phyloP scores from a whole-genome alignment of 139 green algal genomes.

The Deuterostichococcus epilithicus region DNA sequence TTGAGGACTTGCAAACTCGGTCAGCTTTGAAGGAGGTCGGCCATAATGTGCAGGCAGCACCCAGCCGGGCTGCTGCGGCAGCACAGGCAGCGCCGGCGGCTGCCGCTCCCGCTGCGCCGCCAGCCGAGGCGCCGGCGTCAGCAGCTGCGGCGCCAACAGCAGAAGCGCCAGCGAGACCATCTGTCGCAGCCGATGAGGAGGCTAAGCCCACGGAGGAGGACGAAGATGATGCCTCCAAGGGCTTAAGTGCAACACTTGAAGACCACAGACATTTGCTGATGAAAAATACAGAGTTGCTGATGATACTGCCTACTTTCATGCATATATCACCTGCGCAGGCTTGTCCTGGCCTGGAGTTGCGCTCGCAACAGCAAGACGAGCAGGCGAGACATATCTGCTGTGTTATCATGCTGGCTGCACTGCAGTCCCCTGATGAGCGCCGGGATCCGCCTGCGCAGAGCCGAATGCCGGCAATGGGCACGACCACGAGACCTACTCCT shows the following conservation, averaged over 20 bases:
- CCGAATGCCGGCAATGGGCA: conserved; percentile 87
- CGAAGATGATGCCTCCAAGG: background rate
- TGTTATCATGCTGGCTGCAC: too few relatives aligned
- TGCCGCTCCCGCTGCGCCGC: too few relatives aligned
- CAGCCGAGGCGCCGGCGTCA: background rate
- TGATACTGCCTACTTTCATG: background rate
- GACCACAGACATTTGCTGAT: conserved; percentile 32
- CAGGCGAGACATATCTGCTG: background rate
- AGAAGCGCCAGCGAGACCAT: background rate
- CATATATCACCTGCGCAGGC: background rate
- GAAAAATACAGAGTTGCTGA: conserved; percentile 21
- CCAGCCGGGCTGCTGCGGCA: background rate
- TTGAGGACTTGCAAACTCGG: background rate
- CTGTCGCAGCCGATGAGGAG: background rate
- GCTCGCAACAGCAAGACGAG: background rate
- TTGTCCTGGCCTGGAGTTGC: background rate
- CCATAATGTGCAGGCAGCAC: background rate
- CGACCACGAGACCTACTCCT: conserved; percentile 80
- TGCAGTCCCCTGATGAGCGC: too few relatives aligned
- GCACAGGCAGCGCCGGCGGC: background rate
- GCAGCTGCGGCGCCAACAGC: conserved; percentile 2
- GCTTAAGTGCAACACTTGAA: conserved; percentile 14
- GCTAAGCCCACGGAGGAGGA: background rate
- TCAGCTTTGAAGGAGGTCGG: background rate
- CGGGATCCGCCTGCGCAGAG: conserved; percentile 25